These are phyloP conservation scores for Chondrostereum purpureum DNA, from an alignment of 1,284 basidiomycete species.

Conservation along the genomic window DNA sequence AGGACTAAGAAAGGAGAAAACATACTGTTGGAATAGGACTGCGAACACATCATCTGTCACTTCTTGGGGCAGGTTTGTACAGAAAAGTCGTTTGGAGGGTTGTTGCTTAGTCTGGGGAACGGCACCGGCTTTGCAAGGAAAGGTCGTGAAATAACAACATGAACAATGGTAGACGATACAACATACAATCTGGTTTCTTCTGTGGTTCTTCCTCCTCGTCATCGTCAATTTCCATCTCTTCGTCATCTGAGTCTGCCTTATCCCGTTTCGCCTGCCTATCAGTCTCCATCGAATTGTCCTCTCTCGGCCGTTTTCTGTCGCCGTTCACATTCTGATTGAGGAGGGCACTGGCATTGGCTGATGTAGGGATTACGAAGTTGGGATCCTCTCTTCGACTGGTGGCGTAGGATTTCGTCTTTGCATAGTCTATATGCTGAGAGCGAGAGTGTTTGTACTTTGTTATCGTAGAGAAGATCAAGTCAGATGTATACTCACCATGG, in stretches of 20 bases:
- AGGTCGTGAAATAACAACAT: constrained; percentile 23
- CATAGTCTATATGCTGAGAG: constrained; percentile 77
- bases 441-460: constrained; percentile 4
- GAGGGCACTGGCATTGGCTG: constrained; percentile 45
- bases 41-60: constrained; percentile 74
- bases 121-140: constrained; percentile 27
- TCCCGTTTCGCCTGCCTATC: constrained; percentile 62
- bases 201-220: constrained; percentile 59
- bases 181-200: constrained; percentile 39
- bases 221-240: constrained; percentile 83
- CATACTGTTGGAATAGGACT: constrained; percentile 85
- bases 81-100: constrained; percentile 60
- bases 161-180: constrained; percentile 21
- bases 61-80: constrained; percentile 76
- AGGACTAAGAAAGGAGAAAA: constrained; percentile 17
- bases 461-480: constrained; percentile 7
- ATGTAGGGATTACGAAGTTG: constrained; percentile 61
- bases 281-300: constrained; percentile 51
- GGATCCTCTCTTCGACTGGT: constrained; percentile 71
- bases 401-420: constrained; percentile 80
- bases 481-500: constrained; percentile 56
- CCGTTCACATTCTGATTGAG: constrained; percentile 31
- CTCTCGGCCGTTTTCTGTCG: constrained; percentile 59
- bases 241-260: constrained; percentile 58
- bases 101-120: constrained; percentile 49